These are phyloP conservation scores for Daldinia decipiens DNA, from an alignment of 495 filamentous ascomycete species.

Conservation along the genomic window DNA sequence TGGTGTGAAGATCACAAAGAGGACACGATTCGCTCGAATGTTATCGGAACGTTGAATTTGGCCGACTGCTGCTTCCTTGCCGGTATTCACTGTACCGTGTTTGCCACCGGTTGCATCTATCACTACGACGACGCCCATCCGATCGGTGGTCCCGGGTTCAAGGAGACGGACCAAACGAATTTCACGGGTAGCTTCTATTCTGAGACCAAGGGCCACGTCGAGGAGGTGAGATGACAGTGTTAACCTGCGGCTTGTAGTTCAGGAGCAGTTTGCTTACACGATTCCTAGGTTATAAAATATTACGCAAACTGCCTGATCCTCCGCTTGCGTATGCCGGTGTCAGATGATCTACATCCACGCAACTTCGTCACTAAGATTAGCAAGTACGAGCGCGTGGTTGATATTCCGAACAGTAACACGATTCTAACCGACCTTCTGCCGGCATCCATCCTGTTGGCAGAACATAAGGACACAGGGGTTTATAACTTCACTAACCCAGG, in stretches of 20 bases:
- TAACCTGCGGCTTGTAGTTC: neutral
- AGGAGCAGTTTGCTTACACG: constrained; percentile 23
- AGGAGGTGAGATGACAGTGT: constrained; percentile 59
- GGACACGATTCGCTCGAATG: constrained; percentile 71
- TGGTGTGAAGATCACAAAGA: constrained; percentile 76
- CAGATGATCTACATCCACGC: constrained; percentile 70
- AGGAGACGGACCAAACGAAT: constrained; percentile 71
- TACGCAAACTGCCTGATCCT: constrained; percentile 69
- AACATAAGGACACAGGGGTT: constrained; percentile 68
- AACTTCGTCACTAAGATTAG: constrained; percentile 76
- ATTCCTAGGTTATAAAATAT: constrained; percentile 64
- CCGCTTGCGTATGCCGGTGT: constrained; percentile 74
- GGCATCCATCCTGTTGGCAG: constrained; percentile 66
- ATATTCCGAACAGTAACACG: constrained; percentile 75
- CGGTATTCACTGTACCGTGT: constrained; percentile 69
- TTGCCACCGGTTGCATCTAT: constrained; percentile 73
- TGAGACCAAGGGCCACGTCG: constrained; percentile 70
- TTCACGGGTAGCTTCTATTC: constrained; percentile 75
- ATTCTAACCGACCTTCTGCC: constrained; percentile 72
- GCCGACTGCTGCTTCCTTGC: constrained; percentile 66
- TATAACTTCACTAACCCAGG: constrained; percentile 77
- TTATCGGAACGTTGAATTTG: constrained; percentile 70
- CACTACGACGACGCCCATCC: constrained; percentile 68
- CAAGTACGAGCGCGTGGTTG: constrained; percentile 70
- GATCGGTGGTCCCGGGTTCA: constrained; percentile 66